Evolutionary conservation across 106 monocot genomes (phyloP).

Genomic region (Dendrobium chrysotoxum): DNA sequence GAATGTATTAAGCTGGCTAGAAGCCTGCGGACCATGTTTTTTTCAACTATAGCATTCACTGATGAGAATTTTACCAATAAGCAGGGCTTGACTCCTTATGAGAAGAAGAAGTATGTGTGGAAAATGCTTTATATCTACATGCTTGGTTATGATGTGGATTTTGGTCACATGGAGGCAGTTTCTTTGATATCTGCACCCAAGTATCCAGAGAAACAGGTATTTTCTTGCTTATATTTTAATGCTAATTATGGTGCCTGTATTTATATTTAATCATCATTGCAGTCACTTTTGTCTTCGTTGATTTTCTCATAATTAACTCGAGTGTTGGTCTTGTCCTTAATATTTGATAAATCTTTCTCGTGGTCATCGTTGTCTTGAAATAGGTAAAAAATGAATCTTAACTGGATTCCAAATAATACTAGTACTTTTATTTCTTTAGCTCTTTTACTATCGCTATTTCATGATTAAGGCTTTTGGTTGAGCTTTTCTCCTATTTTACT

Average conservation of each 20-base stretch:
- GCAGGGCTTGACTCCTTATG: slow-evolving; percentile 83
- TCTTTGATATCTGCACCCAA: slow-evolving; percentile 98
- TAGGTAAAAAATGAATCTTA: background rate
- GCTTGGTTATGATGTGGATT: slow-evolving; percentile 99
- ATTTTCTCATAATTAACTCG: background rate
- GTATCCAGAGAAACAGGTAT: slow-evolving; percentile 97
- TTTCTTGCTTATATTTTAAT: background rate
- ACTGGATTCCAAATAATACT: background rate
- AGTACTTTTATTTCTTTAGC: background rate
- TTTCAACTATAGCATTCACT: slow-evolving; percentile 1
- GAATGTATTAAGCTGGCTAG: background rate
- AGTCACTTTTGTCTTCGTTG: background rate
- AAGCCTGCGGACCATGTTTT: background rate
- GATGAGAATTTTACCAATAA: background rate
- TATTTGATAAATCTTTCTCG: background rate
- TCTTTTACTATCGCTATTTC: background rate
- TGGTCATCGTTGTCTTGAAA: background rate
- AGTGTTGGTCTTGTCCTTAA: background rate
- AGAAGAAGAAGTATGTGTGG: slow-evolving; percentile 99
- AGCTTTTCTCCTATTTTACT: background rate
- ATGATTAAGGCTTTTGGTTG: background rate
- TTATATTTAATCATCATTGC: slow-evolving; percentile 1
- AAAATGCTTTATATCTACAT: slow-evolving; percentile 99
- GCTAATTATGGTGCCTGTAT: background rate
- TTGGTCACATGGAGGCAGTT: slow-evolving; percentile 89